Base-by-base conservation (phyloP, 495 filamentous ascomycete species). In the Paragyromitra xinjiangensis region DNA sequence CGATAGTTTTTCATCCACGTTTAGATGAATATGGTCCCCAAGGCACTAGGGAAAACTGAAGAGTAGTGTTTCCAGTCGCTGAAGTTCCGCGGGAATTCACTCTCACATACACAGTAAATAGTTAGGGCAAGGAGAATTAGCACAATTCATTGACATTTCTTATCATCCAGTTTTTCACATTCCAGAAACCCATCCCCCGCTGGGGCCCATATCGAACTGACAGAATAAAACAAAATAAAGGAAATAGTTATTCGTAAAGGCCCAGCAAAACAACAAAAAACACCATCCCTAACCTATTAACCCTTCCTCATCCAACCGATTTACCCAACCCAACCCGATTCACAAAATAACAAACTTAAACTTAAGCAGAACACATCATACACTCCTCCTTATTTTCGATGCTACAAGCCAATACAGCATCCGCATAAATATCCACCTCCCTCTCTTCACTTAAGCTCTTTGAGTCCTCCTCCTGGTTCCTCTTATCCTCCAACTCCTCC, bases 341-440 rank as follows among this genome's bases (percentile, higher is more conserved):
- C 40, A 53, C 24, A 45, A 40, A 56, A 68, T 66, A 65, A 61
- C 34, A 66, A 65, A 1, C 51, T 11, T 26, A 44, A 68, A 39
- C 61, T 56, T 83, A 91, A 82, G 89, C 90, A 83, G 89, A 90
- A 85, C 91, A 93, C 91, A 93, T 93, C 19, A 92, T 76, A 82
- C 91, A 93, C 16, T 87, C 88, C 78, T 93, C 91, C 82, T 89
- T 89, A 84, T 93, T 92, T 83, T 93, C 90, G 81, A 93, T 92
- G 83, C 90, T 92, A 91, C 95, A 99, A 83, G 90, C 88, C 83
- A 99, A 86, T 34, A 93, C 94, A 69, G 92, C 91, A 79, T 97
- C 92, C 3, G 94, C 93, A 84, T 95, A 99, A 79, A 99, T 99
- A 84, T 98, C 94, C 29, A 87, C 87, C 82, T 98, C 93, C 6